Conservation (phyloP, 106 monocot genomes). For the Phalaenopsis aphrodite region DNA sequence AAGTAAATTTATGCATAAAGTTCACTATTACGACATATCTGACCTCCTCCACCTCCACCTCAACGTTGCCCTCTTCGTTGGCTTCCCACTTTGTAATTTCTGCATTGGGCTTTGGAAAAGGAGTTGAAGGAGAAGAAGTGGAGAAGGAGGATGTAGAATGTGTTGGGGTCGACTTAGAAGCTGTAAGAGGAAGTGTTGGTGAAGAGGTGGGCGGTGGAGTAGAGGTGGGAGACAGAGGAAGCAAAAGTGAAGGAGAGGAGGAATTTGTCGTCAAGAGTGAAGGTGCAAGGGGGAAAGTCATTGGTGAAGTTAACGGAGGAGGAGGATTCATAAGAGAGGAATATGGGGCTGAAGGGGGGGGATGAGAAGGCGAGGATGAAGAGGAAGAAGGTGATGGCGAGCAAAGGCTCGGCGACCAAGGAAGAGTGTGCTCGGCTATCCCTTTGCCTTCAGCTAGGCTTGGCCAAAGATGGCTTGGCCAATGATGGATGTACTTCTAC, state of each 20-base stretch:
- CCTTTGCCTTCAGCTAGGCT: too few relatives aligned
- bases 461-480: too few relatives aligned
- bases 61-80: too few relatives aligned
- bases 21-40: too few relatives aligned
- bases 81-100: too few relatives aligned
- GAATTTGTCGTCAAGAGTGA: constrained; percentile 4
- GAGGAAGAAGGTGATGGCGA: neutral
- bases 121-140: constrained; percentile 40
- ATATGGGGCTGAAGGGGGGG: neutral
- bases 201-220: constrained; percentile 34
- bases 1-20: too few relatives aligned
- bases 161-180: constrained; percentile 1
- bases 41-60: too few relatives aligned
- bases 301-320: neutral
- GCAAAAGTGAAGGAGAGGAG: constrained; percentile 9
- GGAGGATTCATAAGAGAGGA: constrained; percentile 5
- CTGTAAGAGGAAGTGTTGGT: constrained; percentile 19
- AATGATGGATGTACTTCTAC: too few relatives aligned
- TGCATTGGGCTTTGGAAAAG: constrained; percentile 32
- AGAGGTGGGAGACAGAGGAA: constrained; percentile 14
- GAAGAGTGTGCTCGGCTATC: neutral
- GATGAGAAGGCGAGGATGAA: constrained; percentile 1
- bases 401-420: neutral
- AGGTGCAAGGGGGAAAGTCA: constrained; percentile 3
- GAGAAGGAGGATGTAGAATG: constrained; percentile 45